Percentiles rank a stretch among this genome's conserved stretches.
Evolutionary conservation across 805 yeast species (phyloP).

Genomic region (Pichia phayaonensis): DNA sequence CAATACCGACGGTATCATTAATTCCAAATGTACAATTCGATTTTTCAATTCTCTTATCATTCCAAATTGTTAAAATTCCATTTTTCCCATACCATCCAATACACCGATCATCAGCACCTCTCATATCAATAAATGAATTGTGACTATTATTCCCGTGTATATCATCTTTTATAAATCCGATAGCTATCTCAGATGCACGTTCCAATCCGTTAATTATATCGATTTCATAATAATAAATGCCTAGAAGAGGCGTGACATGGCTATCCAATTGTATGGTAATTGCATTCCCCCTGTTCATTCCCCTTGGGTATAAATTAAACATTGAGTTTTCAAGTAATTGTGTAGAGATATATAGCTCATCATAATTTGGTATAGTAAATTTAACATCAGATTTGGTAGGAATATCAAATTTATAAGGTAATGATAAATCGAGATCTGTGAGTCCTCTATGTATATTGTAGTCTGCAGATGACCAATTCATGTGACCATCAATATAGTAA

Average conservation of each 20-base stretch:
- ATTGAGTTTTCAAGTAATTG: conserved; percentile 2
- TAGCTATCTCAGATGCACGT: conserved; percentile 33
- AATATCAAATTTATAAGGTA: conserved; percentile 2
- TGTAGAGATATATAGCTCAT: not conserved
- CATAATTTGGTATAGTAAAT: not conserved
- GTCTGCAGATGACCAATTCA: not conserved
- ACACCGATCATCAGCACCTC: conserved; percentile 40
- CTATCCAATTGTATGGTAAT: conserved; percentile 2
- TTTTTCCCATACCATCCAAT: conserved; percentile 50
- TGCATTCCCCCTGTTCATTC: not conserved
- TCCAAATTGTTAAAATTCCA: conserved; percentile 35
- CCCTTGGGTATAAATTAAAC: conserved; percentile 8
- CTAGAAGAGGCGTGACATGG: conserved; percentile 22
- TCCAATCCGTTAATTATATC: conserved; percentile 29
- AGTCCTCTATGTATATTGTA: not conserved
- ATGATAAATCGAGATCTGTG: not conserved
- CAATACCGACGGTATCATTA: conserved; percentile 75
- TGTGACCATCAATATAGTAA: conserved; percentile 4
- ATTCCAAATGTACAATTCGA: conserved; percentile 41
- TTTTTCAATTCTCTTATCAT: conserved; percentile 29
- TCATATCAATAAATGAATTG: conserved; percentile 28
- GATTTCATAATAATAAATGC: conserved; percentile 48
- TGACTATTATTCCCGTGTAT: not conserved
- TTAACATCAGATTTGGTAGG: not conserved
- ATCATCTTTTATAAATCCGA: conserved; percentile 37